Percentiles rank a stretch among this genome's conserved stretches.
Conservation (phyloP, 768 basidiomycete species). For the Boletellus ananiceps region DNA sequence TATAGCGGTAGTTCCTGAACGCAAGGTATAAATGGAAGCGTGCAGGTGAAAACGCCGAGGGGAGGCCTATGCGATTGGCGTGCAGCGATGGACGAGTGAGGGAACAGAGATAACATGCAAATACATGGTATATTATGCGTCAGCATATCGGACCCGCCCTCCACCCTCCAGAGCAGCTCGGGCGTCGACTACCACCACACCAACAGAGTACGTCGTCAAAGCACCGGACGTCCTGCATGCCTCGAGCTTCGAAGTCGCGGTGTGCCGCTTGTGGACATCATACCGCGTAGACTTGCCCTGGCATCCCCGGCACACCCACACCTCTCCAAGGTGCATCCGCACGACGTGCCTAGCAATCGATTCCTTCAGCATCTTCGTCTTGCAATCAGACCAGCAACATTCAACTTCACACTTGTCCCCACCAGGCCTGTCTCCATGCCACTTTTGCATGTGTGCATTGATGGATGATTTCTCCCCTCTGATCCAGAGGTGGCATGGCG, state of each 20-base stretch:
- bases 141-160: background rate
- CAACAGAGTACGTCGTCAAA: constrained; percentile 7
- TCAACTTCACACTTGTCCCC: constrained; percentile 6
- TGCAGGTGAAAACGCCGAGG: no score
- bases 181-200: constrained; percentile 1
- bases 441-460: constrained; percentile 14
- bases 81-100: no score
- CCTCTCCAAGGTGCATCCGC: constrained; percentile 13
- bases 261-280: constrained; percentile 11
- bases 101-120: no score
- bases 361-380: constrained; percentile 20
- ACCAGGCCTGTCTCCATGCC: constrained; percentile 11
- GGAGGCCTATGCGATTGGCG: no score
- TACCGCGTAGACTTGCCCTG: constrained; percentile 7
- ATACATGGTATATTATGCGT: no score
- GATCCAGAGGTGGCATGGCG: constrained; percentile 15
- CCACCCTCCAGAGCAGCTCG: constrained; percentile 5
- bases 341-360: constrained; percentile 18
- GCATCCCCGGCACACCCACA: constrained; percentile 15
- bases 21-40: no score
- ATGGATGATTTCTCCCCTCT: constrained; percentile 13
- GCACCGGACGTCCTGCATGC: constrained; percentile 7
- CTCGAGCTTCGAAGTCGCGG: background rate
- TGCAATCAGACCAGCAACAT: constrained; percentile 17
- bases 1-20: no score